Evolutionary conservation across 768 basidiomycete genomes (phyloP), one percentile per base, ranked within the genome.

Genomic region (Lentinula sp.): DNA sequence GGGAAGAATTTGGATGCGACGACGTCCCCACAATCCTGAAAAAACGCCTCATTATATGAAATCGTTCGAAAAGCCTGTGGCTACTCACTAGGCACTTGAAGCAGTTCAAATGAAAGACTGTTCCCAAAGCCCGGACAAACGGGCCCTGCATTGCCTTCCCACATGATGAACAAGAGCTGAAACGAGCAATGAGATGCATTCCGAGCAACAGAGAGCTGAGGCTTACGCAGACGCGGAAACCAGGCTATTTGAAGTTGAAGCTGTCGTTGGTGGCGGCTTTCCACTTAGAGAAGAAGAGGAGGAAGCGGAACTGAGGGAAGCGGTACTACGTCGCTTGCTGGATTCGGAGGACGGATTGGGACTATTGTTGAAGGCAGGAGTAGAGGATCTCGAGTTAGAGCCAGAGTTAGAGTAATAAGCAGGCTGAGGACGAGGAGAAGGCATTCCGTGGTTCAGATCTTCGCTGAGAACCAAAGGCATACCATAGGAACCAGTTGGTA

Each of bases 1-100:
- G 97, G 96, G 74, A 99, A 99, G 79, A 99, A 99, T 73, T 98
- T 99, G 63, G 91, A 91, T 32, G 97, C 97, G 46, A 99, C 97
- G 51, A 98, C 91, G 68, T 90, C 88, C 66, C 92, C 89, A 69
- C 97, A 99, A 71, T 99, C 97, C 96, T 98, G 70, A 23, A 63
- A 39, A 57, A 61, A 45, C 9, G 49, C 62, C 65, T 58, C 43
- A 57, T 34, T 37, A 50, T 61, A 65, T 52, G 56, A 56, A 21
- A 63, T 61, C 57, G 43, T 39, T 62, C 53, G 13, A 52, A 40
- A 28, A 63, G 45, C 31, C 57, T 46, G 56, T 35, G 64, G 60
- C 61, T 18, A 77, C 89, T 65, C 68, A 97, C 96, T 84, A 93
- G 84, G 80, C 97, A 99, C 69, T 92, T 91, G 84, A 99, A 99